Base-by-base conservation (phyloP, 352 stramenopile genomes). In the Pythium pyrilobum region DNA sequence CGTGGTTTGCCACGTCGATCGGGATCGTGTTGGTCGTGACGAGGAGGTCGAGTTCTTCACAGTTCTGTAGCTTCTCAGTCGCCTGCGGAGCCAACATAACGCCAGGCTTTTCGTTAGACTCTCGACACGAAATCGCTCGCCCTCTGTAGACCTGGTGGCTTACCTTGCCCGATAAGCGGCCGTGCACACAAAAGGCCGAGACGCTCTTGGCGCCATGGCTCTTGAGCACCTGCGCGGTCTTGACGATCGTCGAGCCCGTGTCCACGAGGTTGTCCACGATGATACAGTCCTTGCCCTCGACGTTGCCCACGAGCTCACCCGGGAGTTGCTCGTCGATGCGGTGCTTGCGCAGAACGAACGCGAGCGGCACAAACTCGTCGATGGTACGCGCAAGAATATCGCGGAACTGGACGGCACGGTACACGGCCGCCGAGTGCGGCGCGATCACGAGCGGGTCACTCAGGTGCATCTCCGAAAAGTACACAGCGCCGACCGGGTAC, bases 11-110 rank as follows among this genome's bases (percentile, higher is more conserved):
- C 38, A 62, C 27, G 31, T 77, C 63, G 13, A 74, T 62, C 3
- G 82, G 78, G 43, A 94, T 94, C 33, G 84, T 94, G 65, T 94
- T 91, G 41, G 81, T 92, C 15, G 81, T 94, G 50, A 94, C 81
- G n/a, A 94, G 56, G 42, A 77, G 71, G 58, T 94, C 79, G 47
- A 94, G 56, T 3, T 94, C 84, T 37, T 85, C 61, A 59, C 81
- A 94, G 21, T 67, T 65, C 55, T 90, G 64, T 25, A 94, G 56
- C 32, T 69, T 70, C 52, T 72, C 33, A 38, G 82, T 68, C 15
- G 77, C 69, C 82, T 92, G 56, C 5, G 37, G 32, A 34, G 11
- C 5, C 21, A 48, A 47, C 18, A 47, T 16, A 31, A n/a, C n/a
- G n/a, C n/a, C n/a, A n/a, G n/a, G n/a, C n/a, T n/a, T n/a, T n/a